Conservation (phyloP, 345 rosid species). For the Rhodamnia rubescens region DNA sequence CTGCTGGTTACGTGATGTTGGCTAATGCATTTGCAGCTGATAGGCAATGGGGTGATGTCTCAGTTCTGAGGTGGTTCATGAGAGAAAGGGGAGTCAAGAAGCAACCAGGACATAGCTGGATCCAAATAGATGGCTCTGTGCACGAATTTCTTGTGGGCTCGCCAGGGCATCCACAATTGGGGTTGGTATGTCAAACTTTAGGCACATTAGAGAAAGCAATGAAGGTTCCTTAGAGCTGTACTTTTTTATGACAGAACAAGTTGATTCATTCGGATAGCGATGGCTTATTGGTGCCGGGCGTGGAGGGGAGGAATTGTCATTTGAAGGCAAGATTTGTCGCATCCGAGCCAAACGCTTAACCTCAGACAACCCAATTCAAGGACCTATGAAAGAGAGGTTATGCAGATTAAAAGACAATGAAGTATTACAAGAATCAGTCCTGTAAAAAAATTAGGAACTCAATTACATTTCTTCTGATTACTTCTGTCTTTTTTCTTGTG, state of each 20-base stretch:
- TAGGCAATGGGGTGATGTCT: slow-evolving; percentile 21
- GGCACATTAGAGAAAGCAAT: slow-evolving; percentile 11
- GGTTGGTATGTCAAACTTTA: slow-evolving; percentile 8
- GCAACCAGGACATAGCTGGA: slow-evolving; percentile 35
- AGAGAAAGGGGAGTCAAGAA: slow-evolving; percentile 29
- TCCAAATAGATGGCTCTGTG: slow-evolving; percentile 16
- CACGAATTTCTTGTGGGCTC: slow-evolving; percentile 26
- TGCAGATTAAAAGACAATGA: too few species aligned
- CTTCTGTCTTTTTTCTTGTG: too few species aligned
- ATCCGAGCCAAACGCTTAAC: too few species aligned
- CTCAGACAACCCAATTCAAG: too few species aligned
- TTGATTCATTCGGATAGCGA: background rate
- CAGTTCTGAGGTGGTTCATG: slow-evolving; percentile 23
- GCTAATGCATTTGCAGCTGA: slow-evolving; percentile 28
- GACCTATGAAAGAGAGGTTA: too few species aligned
- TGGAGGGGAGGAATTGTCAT: too few species aligned
- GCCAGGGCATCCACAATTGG: slow-evolving; percentile 12
- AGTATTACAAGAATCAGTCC: too few species aligned
- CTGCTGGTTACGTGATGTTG: slow-evolving; percentile 32
- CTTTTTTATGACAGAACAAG: background rate
- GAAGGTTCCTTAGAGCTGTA: background rate
- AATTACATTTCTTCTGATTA: too few species aligned
- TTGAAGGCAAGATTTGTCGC: too few species aligned
- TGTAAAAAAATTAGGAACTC: too few species aligned
- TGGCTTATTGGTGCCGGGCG: too few species aligned